These are phyloP conservation scores for Starmerella ratchasimensis DNA, from an alignment of 805 yeast species.

Conservation along the genomic window DNA sequence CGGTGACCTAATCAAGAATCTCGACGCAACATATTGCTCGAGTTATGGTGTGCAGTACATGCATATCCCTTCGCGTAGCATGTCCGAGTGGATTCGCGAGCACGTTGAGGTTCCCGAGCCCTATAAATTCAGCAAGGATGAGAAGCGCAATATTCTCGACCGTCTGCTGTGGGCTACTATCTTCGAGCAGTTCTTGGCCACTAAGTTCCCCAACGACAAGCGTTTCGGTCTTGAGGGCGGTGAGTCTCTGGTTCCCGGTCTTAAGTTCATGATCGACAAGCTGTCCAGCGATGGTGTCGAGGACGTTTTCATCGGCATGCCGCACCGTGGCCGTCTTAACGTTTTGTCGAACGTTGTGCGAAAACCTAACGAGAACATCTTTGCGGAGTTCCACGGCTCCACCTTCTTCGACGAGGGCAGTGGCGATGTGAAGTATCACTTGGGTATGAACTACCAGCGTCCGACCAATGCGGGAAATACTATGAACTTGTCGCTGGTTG, in stretches of 20 bases:
- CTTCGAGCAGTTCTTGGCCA: slow-evolving; percentile 81
- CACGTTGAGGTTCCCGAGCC: slow-evolving; percentile 88
- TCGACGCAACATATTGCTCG: slow-evolving; percentile 78
- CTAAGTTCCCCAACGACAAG: slow-evolving; percentile 96
- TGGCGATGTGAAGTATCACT: slow-evolving; percentile 97
- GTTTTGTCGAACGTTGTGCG: slow-evolving; percentile 96
- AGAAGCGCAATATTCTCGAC: slow-evolving; percentile 91
- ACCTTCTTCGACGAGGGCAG: slow-evolving; percentile 88
- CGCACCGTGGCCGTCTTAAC: slow-evolving; percentile 97
- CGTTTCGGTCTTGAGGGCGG: slow-evolving; percentile 99
- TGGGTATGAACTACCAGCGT: slow-evolving; percentile 98
- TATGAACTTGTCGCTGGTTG: slow-evolving; percentile 89
- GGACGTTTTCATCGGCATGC: slow-evolving; percentile 97
- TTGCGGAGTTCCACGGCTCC: slow-evolving; percentile 89
- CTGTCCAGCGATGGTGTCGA: slow-evolving; percentile 78
- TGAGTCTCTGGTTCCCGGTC: slow-evolving; percentile 91
- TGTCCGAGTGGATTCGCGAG: slow-evolving; percentile 98
- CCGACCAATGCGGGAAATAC: slow-evolving; percentile 97
- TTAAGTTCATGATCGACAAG: slow-evolving; percentile 87
- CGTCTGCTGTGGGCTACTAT: slow-evolving; percentile 93
- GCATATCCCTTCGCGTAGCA: slow-evolving; percentile 87
- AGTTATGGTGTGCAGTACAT: slow-evolving; percentile 89
- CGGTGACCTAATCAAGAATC: slow-evolving; percentile 59
- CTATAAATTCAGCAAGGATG: slow-evolving; percentile 66
- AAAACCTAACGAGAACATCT: slow-evolving; percentile 95